Evolutionary conservation across 192 early-diverging fungal genomes (phyloP), one percentile per base, ranked within the genome.

Genomic region (Coemansia guatemalensis): DNA sequence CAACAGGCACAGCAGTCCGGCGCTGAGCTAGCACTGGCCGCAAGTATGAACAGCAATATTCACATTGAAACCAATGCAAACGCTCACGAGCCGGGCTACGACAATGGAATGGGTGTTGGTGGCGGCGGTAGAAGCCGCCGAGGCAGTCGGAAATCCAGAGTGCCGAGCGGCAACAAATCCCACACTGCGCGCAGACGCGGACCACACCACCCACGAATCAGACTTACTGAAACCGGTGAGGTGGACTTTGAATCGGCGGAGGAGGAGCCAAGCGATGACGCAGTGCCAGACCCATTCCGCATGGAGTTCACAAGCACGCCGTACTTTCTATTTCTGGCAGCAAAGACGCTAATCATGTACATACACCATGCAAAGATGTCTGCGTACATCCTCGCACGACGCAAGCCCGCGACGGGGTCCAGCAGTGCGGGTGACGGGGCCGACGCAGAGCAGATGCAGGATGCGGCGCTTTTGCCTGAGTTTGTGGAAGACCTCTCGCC

Each of bases 301-400:
- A 68, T 67, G 67, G 73, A 82, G 70, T 67, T 75, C 20, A 29
- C 60, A 6, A 59, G 60, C 73, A 75, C 73, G 6, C 35, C 73
- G 52, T 82, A 82, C 67, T 82, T 58, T 57, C 41, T 82, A 7
- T 82, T 82, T 59, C 58, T 82, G 54, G 79, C 79, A 1, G 74
- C 79, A 24, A 82, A 82, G 70, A 70, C 79, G 3, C 67, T 82
- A 50, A 82, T 82, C 70, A 82, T 82, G 79, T 76, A 82, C 39
- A 56, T 76, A 60, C 74, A 82, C 74, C 79, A 76, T 44, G 71
- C 78, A 29, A 74, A 81, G 53, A 74, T 74, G 78, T 81, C 78
- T 8, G 78, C 78, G 29, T 68, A 74, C 55, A 58, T 74, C 12
- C 65, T 80, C 57, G 77, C 77, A 22, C 71, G 71, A 25, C 76